Base-by-base conservation (phyloP, 1,139 yeast genomes). In the Geotrichum bryndzae region DNA sequence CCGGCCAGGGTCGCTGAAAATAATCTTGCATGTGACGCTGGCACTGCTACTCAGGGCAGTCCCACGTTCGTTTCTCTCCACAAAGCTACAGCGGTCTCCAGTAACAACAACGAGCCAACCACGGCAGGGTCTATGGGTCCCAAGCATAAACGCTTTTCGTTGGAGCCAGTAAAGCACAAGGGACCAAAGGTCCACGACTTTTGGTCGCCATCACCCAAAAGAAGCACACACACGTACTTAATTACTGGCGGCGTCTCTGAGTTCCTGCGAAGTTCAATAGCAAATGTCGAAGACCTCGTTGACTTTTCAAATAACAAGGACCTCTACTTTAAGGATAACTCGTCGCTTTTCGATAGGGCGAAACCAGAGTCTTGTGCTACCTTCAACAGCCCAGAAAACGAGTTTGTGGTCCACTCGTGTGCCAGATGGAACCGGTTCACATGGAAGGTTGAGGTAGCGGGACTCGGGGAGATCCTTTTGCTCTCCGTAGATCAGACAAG, bases 141-240 rank as follows among this genome's bases (percentile, higher is more conserved):
- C 46, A 41, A 41, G 46, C 3, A 18, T 18, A 41, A 41, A 22
- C 46, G 46, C 6, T 18, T 41, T 15, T 23, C 50, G 3, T 29
- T 45, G 3, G 60, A 58, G 33, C 33, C 13, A 25, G 53, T 53
- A 7, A 48, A 45, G 5, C 41, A 52, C 18, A 56, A 58, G 48
- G 33, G 23, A 35, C 48, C 53, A 1, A 50, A 22, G 33, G 27
- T 54, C 8, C 61, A 58, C 27, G 58, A 50, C 10, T 58, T 58
- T 45, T 58, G 61, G 61, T 58, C 61, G 4, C 61, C 61, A 2
- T 58, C 61, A 22, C 61, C 61, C 15, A 58, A 58, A 51, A 46
- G 48, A 29, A 41, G 46, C 46, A 53, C 27, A 10, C 46, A 53
- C 41, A 38, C 61, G 8, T 58, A 54, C 51, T 27, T 54, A 29